phyloP scores from a whole-genome alignment of 495 filamentous ascomycete species.

The Halenospora varia region DNA sequence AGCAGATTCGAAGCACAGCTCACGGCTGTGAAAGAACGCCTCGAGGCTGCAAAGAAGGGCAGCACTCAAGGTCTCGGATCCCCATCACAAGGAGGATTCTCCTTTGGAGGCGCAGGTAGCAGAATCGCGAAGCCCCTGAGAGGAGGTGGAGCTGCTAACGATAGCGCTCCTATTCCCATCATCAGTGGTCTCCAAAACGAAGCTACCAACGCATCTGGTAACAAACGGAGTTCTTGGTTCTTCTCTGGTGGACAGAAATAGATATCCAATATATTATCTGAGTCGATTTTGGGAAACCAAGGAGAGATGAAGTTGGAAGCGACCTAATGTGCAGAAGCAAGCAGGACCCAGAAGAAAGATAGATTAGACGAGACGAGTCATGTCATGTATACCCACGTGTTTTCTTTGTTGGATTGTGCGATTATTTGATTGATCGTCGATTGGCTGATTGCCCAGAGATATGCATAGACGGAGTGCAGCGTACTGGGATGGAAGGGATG shows the following conservation, averaged over 20 bases:
- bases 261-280: not conserved
- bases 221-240: conserved; percentile 55
- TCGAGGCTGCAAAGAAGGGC: conserved; percentile 90
- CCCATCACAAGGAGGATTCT: conserved; percentile 58
- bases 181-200: conserved; percentile 49
- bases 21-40: conserved; percentile 92
- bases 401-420: conserved; percentile 7
- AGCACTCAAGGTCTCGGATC: conserved; percentile 75
- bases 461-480: not conserved
- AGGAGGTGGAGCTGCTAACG: conserved; percentile 66
- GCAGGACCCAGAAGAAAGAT: not conserved
- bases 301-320: not conserved
- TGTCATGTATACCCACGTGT: conserved; percentile 26
- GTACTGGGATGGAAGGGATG: not conserved
- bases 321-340: not conserved
- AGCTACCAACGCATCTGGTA: conserved; percentile 25
- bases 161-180: conserved; percentile 43
- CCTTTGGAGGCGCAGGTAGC: conserved; percentile 67
- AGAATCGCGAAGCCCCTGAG: conserved; percentile 96
- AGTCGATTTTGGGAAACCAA: not conserved
- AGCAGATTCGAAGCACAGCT: conserved; percentile 89
- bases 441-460: not conserved
- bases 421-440: not conserved
- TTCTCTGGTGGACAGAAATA: conserved; percentile 36
- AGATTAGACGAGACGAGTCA: conserved; percentile 16